Evolutionary conservation across 768 basidiomycete genomes (phyloP), one percentile per base, ranked within the genome.

Genomic region (Tremella fuciformis): DNA sequence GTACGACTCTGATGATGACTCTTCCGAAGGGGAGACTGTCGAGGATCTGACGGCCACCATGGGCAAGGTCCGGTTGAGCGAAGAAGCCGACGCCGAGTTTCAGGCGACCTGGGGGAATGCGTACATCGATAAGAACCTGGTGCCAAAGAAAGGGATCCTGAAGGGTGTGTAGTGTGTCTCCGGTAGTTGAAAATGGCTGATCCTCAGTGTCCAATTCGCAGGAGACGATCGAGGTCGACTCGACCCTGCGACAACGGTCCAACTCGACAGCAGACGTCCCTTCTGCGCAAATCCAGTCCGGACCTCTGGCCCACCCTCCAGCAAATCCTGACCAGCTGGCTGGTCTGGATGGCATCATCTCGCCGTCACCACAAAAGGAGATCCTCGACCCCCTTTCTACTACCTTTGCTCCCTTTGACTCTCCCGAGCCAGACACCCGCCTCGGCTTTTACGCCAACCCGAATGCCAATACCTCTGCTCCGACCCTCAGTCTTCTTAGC

Each of bases 401-500:
- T n/a, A 80, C 83, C 42, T 81, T 85, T 66, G 80, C 83, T 13
- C 69, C 69, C 1, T 86, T 84, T 76, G 79, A 86, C 25, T 64
- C 58, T 24, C 24, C 56, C 53, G 34, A 34, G 13, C 44, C 34
- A 39, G 42, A 50, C 22, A 24, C 41, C 34, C 37, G 13, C 11
- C 47, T 19, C 39, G 24, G 34, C 57, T 21, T 2, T 37, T 94
- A 91, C 80, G 85, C 82, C 62, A 86, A 93, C 69, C 85, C 92
- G n/a, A 84, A 81, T 40, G 78, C 84, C 69, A 89, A 94, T 78
- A 90, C 88, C 15, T 96, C 92, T 11, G 92, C 91, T 0, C 94
- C 96, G 0, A 86, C 87, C 4, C 79, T 98, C 50, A 85, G 88
- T 15, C 82, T 83, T 42, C 41, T 50, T 24, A 15, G 42, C n/a